phyloP scores from a whole-genome alignment of 371 early-diverging fungal genomes.

The Mortierella polycephala region DNA sequence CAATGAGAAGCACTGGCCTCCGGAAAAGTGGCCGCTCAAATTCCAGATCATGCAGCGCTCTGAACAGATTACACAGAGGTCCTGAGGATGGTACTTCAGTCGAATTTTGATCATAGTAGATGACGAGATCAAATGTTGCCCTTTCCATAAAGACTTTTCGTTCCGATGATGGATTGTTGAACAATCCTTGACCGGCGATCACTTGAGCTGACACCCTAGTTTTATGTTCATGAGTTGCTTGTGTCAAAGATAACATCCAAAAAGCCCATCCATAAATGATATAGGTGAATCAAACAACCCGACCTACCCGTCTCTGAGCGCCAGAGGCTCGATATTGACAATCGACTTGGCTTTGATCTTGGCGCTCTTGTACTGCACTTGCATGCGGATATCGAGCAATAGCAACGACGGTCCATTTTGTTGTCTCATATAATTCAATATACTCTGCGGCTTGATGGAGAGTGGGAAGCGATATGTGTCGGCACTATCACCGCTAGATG shows the following conservation, averaged over 20 bases:
- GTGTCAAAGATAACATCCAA: neutral
- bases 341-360: conserved; percentile 76
- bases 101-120: conserved; percentile 74
- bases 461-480: conserved; percentile 28
- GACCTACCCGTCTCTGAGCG: conserved; percentile 66
- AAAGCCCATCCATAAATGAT: too few relatives aligned
- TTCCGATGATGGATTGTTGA: conserved; percentile 59
- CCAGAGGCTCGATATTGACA: conserved; percentile 86
- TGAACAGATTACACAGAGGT: conserved; percentile 32
- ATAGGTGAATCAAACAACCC: neutral
- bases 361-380: conserved; percentile 73
- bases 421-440: conserved; percentile 60
- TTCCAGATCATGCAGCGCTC: conserved; percentile 72
- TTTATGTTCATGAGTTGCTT: neutral
- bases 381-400: conserved; percentile 85
- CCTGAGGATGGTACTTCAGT: conserved; percentile 15
- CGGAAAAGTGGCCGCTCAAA: conserved; percentile 59
- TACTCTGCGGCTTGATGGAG: conserved; percentile 40
- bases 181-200: conserved; percentile 61
- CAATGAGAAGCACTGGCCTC: conserved; percentile 75
- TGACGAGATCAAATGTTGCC: conserved; percentile 76
- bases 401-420: conserved; percentile 62
- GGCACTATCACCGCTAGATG: conserved; percentile 32
- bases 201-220: conserved; percentile 56
- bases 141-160: conserved; percentile 73